Base-by-base conservation (phyloP, 1,139 yeast species). In the Zhuliangozyma blackwelliae region DNA sequence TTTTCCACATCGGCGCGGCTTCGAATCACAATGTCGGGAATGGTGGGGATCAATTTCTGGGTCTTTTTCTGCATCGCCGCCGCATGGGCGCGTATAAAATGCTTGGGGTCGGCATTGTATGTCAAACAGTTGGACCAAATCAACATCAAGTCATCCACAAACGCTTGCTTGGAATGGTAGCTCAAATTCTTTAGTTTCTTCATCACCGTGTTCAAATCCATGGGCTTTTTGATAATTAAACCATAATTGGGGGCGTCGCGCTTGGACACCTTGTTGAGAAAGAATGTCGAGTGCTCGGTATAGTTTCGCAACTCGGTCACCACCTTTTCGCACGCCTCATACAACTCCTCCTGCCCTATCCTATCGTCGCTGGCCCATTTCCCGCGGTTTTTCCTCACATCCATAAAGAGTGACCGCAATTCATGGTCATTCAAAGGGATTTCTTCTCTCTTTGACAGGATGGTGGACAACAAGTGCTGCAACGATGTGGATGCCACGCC, bases 221-320 rank as follows among this genome's bases (percentile, higher is more conserved):
- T 94, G 25, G 99, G 98, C 40, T 78, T 79, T 51, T 89, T 90
- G 50, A 94, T 90, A 29, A 94, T 75, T 40, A 82, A 80, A 42
- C 89, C 89, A 62, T 94, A 94, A 54, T 92, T 90, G 7, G 98
- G 99, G 0, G 98, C 99, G 53, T 94, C 99, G 41, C 98, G 73
- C 57, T 92, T 92, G 40, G 95, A 87, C 16, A 94, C 99, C 54
- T 88, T 86, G 60, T 90, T 92, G 47, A 94, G 69, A 53, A 94
- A 94, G 1, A 97, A 96, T 0, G 97, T 89, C 0, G 97, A 90
- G 59, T 92, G 97, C 54, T 92, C 97, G 0, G 98, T 92, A 48
- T 84, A 88, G 9, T 94, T 88, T 52, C 98, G 73, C 30, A 94
- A 66, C 51, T 94, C 98, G 44, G 82, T 65, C 0, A 90, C 92